Conservation (phyloP, 2,329 filamentous ascomycete species). For the Fusarium buxicola region DNA sequence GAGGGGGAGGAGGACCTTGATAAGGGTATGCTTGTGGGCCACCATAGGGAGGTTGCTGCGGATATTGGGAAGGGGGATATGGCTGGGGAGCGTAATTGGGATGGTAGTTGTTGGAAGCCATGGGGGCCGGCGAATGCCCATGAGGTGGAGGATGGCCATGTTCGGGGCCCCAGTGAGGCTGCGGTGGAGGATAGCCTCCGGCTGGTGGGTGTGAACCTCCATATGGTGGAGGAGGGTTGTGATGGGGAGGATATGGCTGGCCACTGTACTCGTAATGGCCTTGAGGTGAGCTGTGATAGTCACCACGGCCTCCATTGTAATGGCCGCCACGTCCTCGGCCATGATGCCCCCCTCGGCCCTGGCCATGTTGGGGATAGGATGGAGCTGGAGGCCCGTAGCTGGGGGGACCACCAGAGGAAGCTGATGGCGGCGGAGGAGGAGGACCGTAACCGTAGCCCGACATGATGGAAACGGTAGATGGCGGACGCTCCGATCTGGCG, state of each 20-base stretch:
- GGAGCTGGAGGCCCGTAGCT: constrained; percentile 56
- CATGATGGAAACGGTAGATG: constrained; percentile 50
- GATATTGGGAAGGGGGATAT: constrained; percentile 58
- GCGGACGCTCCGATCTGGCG: neutral
- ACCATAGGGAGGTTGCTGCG: constrained; percentile 59
- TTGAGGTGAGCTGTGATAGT: constrained; percentile 55
- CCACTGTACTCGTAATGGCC: constrained; percentile 58
- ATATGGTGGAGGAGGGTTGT: constrained; percentile 46
- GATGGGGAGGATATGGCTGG: constrained; percentile 53
- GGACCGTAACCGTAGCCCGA: constrained; percentile 66
- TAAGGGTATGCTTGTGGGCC: constrained; percentile 56
- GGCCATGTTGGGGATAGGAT: constrained; percentile 54
- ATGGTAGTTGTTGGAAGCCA: constrained; percentile 67
- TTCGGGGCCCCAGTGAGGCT: constrained; percentile 57
- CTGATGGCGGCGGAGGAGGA: constrained; percentile 61
- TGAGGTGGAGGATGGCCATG: constrained; percentile 56
- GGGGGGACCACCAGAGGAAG: constrained; percentile 47
- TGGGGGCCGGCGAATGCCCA: constrained; percentile 59
- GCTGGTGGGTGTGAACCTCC: constrained; percentile 52
- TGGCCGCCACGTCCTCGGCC: constrained; percentile 56
- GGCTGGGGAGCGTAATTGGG: constrained; percentile 69
- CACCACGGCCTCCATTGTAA: constrained; percentile 52
- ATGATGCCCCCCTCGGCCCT: constrained; percentile 52
- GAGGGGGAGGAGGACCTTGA: constrained; percentile 51
- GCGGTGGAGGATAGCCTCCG: constrained; percentile 53